Base-by-base conservation (phyloP, 1,284 basidiomycete genomes). In the Puccinia hordei region DNA sequence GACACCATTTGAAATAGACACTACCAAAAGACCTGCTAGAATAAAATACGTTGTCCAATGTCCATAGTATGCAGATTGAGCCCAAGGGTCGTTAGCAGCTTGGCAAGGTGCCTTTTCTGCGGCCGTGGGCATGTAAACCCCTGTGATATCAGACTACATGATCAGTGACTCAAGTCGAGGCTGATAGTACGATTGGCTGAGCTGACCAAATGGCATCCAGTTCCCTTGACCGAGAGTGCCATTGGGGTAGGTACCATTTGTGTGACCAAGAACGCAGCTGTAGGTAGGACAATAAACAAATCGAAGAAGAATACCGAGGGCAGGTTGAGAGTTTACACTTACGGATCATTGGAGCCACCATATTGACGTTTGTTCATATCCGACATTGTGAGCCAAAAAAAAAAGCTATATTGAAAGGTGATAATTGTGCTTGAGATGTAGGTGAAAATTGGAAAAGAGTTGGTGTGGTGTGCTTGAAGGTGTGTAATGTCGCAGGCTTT, bases 201-300 rank as follows among this genome's bases (percentile, higher is more conserved):
- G 38, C 76, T 59, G 27, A 78, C 76, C 65, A 69, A 78, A 78
- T 22, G 38, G 68, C n/a, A 55, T 49, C 63, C 63, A 78, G 13
- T 44, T 46, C 12, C 76, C 76, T 35, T 46, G 12, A 17, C 76
- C 76, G 27, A 69, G 33, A 44, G 76, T 69, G 4, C 76, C 76
- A 78, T 78, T 78, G 55, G 76, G 76, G 49, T 78, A 78, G 35
- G 65, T 69, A 17, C 76, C 76, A 59, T 78, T 78, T 10, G 63
- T 78, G 13, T 41, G 41, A 27, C 65, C 76, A 68, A 78, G 66
- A n/a, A 78, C 71, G 46, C 76, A 78, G 35, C 76, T 78, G 33
- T n/a, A 35, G n/a, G 46, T 35, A 53, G 33, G 51, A 6, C 2
- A 65, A 15, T 15, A 30, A 65, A 41, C 46, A 44, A 9, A 13